Evolutionary conservation across 73 alveolate genomes (phyloP).

Genomic region (Tetrahymena borealis): DNA sequence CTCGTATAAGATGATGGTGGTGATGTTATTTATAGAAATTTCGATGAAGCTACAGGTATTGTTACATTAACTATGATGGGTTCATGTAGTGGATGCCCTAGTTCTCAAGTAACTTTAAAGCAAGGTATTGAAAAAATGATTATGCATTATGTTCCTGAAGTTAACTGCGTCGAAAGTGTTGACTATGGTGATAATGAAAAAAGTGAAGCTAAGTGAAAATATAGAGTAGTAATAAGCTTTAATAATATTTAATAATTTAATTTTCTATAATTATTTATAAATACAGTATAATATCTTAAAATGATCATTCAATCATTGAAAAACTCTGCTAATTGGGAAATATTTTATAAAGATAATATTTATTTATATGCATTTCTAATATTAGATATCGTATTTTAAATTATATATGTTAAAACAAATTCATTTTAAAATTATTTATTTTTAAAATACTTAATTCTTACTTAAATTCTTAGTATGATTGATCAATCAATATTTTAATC

Average conservation of each 20-base stretch:
- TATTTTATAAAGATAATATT: no score
- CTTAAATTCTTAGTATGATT: no score
- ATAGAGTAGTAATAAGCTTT: background rate
- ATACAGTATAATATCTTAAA: no score
- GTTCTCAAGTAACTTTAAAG: slow-evolving; percentile 67
- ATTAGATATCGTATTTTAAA: no score
- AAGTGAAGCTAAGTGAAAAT: background rate
- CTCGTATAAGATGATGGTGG: slow-evolving; percentile 88
- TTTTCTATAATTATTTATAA: no score
- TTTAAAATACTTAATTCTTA: no score
- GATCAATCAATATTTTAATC: no score
- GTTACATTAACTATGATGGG: slow-evolving; percentile 78
- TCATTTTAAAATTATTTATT: no score
- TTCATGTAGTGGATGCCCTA: slow-evolving; percentile 86
- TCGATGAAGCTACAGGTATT: slow-evolving; percentile 73
- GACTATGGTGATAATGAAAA: slow-evolving; percentile 28
- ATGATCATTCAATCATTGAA: no score
- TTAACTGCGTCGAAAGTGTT: slow-evolving; percentile 59
- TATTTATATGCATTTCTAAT: no score
- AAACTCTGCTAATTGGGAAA: no score
- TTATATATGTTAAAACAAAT: no score
- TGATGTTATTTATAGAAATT: slow-evolving; percentile 61
- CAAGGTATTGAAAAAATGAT: slow-evolving; percentile 82
- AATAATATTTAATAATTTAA: background rate
- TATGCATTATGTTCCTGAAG: slow-evolving; percentile 73